A percentile compares a stretch with the other conserved stretches of the same genome.
Evolutionary conservation across 345 rosid genomes (phyloP).

Genomic region (Kandelia obovata): DNA sequence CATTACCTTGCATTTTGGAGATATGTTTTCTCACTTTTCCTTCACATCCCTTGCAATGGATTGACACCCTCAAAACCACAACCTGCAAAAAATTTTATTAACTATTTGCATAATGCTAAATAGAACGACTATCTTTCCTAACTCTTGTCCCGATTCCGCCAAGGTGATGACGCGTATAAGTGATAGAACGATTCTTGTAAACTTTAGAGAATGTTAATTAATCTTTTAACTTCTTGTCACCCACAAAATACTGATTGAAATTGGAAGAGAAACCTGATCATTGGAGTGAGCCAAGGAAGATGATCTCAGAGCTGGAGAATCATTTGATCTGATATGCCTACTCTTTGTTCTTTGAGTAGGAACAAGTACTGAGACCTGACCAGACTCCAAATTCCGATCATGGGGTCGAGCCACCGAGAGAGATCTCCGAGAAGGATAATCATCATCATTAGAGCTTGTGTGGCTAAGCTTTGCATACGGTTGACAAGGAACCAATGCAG

Average conservation of each 20-base stretch:
- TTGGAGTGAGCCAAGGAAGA: conserved; percentile 43
- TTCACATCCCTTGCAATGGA: conserved; percentile 97
- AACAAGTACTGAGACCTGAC: not conserved
- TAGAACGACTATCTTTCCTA: too few species aligned
- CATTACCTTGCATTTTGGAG: conserved; percentile 85
- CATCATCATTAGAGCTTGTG: not conserved
- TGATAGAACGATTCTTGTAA: not conserved
- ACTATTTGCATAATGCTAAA: too few species aligned
- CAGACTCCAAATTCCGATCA: not conserved
- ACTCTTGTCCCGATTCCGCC: too few species aligned
- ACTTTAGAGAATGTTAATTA: not conserved
- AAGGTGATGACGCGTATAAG: too few species aligned
- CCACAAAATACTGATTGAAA: not conserved
- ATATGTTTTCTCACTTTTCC: conserved; percentile 86
- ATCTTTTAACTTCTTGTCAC: not conserved
- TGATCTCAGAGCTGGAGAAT: conserved; percentile 26
- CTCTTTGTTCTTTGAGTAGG: not conserved
- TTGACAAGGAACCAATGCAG: conserved; percentile 33
- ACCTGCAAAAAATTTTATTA: conserved; percentile 36
- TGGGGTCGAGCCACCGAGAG: not conserved
- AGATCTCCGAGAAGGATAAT: conserved; percentile 27
- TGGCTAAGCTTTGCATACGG: conserved; percentile 22
- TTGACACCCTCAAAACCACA: conserved; percentile 83
- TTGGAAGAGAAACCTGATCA: conserved; percentile 47
- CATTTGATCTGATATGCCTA: not conserved